Conservation (phyloP, 441 rosid genomes). For the Isatis lusitanica region DNA sequence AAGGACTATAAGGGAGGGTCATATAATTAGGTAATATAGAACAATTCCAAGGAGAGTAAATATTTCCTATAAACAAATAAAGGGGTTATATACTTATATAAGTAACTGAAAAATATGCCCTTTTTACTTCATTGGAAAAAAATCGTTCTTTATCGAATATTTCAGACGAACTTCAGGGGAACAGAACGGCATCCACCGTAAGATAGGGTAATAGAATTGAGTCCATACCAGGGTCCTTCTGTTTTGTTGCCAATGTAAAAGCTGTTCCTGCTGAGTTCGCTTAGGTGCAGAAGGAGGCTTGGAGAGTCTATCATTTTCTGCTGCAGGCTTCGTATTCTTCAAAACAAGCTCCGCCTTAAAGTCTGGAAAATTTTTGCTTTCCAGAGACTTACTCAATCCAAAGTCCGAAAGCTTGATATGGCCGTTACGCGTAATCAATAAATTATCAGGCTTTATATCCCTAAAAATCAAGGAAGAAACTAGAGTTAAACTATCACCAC, state of each 20-base stretch:
- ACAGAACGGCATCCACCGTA: conserved; percentile 12
- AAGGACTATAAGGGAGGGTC: background rate
- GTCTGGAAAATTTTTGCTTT: conserved; percentile 51
- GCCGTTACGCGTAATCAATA: conserved; percentile 56
- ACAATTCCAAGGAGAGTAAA: background rate
- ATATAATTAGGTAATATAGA: background rate
- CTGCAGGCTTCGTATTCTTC: conserved; percentile 43
- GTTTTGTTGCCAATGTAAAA: conserved; percentile 64
- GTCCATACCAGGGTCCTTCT: conserved; percentile 55
- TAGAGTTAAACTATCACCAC: background rate
- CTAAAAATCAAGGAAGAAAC: conserved; percentile 39
- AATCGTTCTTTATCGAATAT: background rate
- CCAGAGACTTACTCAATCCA: conserved; percentile 63
- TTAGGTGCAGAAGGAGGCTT: conserved; percentile 48
- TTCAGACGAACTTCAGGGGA: conserved; percentile 16
- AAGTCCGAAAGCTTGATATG: conserved; percentile 68
- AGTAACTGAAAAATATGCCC: background rate
- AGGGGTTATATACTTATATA: background rate
- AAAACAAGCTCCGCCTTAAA: conserved; percentile 48
- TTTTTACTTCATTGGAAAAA: conserved; percentile 18
- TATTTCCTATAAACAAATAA: background rate
- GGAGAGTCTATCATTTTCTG: conserved; percentile 44
- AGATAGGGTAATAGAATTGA: conserved; percentile 11
- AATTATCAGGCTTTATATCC: conserved; percentile 67
- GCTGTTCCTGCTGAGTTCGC: conserved; percentile 63